Conservation (phyloP, 495 filamentous ascomycete species). For the Haplographium delicatum region DNA sequence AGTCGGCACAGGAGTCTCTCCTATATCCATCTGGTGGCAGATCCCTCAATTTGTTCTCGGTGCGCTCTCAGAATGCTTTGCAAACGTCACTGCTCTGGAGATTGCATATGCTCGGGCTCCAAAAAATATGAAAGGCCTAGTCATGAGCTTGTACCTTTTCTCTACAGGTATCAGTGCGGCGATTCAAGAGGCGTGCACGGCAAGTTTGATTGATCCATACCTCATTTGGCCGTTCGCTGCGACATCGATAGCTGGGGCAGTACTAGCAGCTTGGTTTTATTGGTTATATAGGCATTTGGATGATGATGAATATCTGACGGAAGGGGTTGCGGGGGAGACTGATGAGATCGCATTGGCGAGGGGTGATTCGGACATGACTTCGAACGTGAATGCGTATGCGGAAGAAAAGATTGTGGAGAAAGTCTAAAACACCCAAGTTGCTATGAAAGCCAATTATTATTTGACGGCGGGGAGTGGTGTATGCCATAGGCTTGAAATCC, state of each 20-base stretch:
- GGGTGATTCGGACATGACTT: too few relatives aligned
- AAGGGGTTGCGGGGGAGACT: not conserved
- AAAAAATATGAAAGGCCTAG: slow-evolving; percentile 60
- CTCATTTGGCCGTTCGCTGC: slow-evolving; percentile 50
- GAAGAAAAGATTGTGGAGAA: not conserved
- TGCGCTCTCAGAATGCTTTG: slow-evolving; percentile 63
- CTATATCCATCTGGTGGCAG: slow-evolving; percentile 36
- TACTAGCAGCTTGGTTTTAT: slow-evolving; percentile 39
- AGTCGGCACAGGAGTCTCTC: slow-evolving; percentile 39
- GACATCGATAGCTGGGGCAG: slow-evolving; percentile 38
- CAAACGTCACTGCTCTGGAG: slow-evolving; percentile 63
- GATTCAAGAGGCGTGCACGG: slow-evolving; percentile 50
- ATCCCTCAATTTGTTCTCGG: slow-evolving; percentile 40
- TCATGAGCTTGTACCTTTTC: slow-evolving; percentile 55
- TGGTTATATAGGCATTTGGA: slow-evolving; percentile 42
- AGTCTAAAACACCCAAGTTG: too few relatives aligned
- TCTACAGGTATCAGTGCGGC: slow-evolving; percentile 51
- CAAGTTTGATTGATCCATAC: slow-evolving; percentile 54
- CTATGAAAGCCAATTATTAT: too few relatives aligned
- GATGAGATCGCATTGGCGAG: not conserved
- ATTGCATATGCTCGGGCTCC: slow-evolving; percentile 68
- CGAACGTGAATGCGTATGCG: not conserved
- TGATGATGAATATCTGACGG: slow-evolving; percentile 34
- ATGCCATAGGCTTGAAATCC: too few relatives aligned
- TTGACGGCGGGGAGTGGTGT: too few relatives aligned